phyloP scores from a whole-genome alignment of 2,329 filamentous ascomycete species.

The Dactylellina parvicollis region DNA sequence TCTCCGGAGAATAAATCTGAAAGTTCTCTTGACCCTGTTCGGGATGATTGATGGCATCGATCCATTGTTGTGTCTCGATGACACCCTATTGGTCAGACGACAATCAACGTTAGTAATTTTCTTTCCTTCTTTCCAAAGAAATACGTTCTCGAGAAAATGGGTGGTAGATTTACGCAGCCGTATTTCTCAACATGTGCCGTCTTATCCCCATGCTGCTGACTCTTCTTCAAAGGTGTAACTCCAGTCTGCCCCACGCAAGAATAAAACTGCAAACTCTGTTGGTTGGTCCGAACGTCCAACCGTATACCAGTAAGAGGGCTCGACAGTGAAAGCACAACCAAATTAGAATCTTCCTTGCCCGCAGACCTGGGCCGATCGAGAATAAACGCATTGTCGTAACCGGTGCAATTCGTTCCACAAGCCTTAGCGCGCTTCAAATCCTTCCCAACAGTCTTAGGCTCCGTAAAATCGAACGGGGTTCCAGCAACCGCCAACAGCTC shows the following conservation, averaged over 20 bases:
- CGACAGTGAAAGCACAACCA: conserved; percentile 66
- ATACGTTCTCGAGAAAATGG: conserved; percentile 60
- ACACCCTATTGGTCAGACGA: conserved; percentile 85
- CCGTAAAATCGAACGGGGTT: conserved; percentile 79
- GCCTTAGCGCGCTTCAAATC: conserved; percentile 73
- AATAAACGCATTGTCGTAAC: conserved; percentile 75
- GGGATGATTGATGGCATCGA: conserved; percentile 91
- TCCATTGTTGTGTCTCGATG: conserved; percentile 91
- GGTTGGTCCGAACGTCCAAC: conserved; percentile 82
- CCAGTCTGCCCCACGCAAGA: conserved; percentile 67
- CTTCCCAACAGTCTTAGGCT: conserved; percentile 80
- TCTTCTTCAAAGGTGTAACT: conserved; percentile 74
- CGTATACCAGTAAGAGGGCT: conserved; percentile 83
- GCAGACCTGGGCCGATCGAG: conserved; percentile 61
- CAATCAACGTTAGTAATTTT: conserved; percentile 61
- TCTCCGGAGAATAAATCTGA: conserved; percentile 70
- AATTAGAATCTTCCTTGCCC: conserved; percentile 58
- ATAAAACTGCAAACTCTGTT: conserved; percentile 89
- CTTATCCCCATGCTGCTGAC: conserved; percentile 56
- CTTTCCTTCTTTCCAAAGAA: conserved; percentile 1
- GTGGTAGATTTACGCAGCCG: conserved; percentile 53
- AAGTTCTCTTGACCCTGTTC: conserved; percentile 74
- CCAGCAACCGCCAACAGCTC: conserved; percentile 76
- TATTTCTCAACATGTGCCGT: conserved; percentile 62
- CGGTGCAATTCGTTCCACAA: conserved; percentile 78